Evolutionary conservation across 768 basidiomycete species (phyloP).

Genomic region (Naganishia onofrii): DNA sequence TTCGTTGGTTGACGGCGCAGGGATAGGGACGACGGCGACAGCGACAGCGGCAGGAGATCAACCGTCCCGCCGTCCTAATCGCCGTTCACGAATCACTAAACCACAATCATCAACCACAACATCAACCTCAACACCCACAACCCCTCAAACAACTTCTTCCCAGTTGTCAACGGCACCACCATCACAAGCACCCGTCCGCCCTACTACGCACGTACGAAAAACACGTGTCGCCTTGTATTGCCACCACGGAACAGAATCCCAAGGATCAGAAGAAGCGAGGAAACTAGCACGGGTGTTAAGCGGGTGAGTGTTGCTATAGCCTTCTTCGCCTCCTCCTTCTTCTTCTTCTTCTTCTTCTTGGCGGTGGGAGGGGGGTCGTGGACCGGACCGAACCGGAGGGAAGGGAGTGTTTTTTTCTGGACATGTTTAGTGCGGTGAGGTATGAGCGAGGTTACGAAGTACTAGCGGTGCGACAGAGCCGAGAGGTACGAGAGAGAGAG

Average conservation of each 20-base stretch:
- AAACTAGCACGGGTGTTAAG: neutral
- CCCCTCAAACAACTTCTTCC: too few species aligned
- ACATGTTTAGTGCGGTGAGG: too few species aligned
- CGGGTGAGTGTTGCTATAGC: neutral
- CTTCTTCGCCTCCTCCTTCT: neutral
- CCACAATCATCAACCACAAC: neutral
- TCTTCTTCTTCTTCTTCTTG: too few species aligned
- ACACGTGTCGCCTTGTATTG: constrained; percentile 15
- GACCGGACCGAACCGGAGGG: too few species aligned
- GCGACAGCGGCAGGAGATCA: neutral
- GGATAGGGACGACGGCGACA: too few species aligned
- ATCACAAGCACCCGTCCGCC: neutral
- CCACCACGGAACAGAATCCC: neutral
- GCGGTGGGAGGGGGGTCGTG: too few species aligned
- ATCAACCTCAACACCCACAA: neutral
- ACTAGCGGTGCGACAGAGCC: too few species aligned
- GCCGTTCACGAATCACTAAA: neutral
- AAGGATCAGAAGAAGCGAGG: constrained; percentile 2
- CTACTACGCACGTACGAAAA: neutral
- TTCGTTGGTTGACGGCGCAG: too few species aligned
- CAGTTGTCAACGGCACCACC: too few species aligned
- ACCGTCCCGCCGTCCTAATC: neutral
- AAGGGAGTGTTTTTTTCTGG: too few species aligned
- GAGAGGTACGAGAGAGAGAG: too few species aligned
- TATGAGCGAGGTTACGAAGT: too few species aligned